These are phyloP conservation scores for Pichia membranifaciens DNA, from an alignment of 805 yeast genomes.

Conservation along the genomic window DNA sequence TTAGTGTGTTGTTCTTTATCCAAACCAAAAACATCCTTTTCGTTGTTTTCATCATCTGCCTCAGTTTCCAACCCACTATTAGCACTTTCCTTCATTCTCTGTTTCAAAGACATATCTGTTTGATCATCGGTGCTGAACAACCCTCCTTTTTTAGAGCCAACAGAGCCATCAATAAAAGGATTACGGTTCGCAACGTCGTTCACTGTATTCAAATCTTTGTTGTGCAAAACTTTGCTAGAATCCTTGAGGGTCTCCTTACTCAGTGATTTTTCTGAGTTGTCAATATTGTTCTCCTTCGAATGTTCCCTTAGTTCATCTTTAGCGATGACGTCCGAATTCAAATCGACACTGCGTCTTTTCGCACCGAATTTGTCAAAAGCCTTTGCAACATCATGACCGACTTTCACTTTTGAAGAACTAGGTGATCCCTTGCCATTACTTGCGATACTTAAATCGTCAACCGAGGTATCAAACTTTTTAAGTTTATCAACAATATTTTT, in stretches of 20 bases:
- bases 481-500: slow-evolving; percentile 20
- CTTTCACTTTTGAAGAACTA: slow-evolving; percentile 17
- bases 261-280: not conserved
- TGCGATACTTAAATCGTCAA: slow-evolving; percentile 4
- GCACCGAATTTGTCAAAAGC: slow-evolving; percentile 30
- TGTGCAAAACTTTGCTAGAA: not conserved
- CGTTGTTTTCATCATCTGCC: too few relatives aligned
- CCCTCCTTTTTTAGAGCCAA: not conserved
- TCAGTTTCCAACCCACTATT: too few relatives aligned
- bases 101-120: not conserved
- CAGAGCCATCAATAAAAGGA: slow-evolving; percentile 4
- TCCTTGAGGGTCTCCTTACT: not conserved
- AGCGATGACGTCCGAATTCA: not conserved
- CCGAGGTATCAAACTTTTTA: slow-evolving; percentile 24
- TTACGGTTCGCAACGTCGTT: not conserved
- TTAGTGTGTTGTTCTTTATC: too few relatives aligned
- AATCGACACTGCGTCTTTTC: slow-evolving; percentile 20
- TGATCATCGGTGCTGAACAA: not conserved
- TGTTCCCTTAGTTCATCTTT: not conserved
- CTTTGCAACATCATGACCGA: slow-evolving; percentile 14
- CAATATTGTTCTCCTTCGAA: not conserved
- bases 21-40: too few relatives aligned
- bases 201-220: not conserved
- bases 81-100: not conserved
- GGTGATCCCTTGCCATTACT: not conserved